Base-by-base conservation (phyloP, 2,329 filamentous ascomycete species). In the Cercospora nicotianae region DNA sequence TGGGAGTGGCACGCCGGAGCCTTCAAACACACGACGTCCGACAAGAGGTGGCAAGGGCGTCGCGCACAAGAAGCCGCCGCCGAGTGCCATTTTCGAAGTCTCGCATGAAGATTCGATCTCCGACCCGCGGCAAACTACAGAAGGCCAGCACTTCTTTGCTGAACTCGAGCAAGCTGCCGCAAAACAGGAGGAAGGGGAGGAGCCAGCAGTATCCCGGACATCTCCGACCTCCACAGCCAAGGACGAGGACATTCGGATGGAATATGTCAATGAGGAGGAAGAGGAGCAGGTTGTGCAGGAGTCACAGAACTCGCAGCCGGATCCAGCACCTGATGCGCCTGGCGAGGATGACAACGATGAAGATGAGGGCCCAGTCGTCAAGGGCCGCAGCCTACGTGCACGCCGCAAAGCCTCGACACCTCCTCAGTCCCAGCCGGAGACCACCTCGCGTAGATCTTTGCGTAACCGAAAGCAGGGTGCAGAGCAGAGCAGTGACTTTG, bases 401-500 rank as follows among this genome's bases (percentile, higher is more conserved):
- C 75, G 75, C 10, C 72, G 73, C 26, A 75, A 76, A 67, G 70
- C 72, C 13, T 77, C 76, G 45, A 76, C 75, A 31, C 72, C 72
- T 30, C 75, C 75, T 23, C 64, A 72, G 5, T 73, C 71, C 20
- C 76, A 76, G 79, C 51, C 81, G 77, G 70, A 78, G 67, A 42
- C 68, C 42, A 69, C 77, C 75, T 65, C 79, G 75, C 74, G 82
- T 72, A 73, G 77, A 31, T 81, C 79, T 33, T 81, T 83, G 61
- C 77, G 77, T 66, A 80, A 73, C 18, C 71, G 80, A 42, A 83
- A 85, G 77, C 67, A 75, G 31, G 75, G 79, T 69, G 72, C 78
- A 61, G 84, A 87, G 60, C 86, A 88, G 62, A 87, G 85, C 72
- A 89, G 87, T 72, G 87, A 90, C 72, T 90, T 89, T 70, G 87